Evolutionary conservation across 805 yeast genomes (phyloP).

Genomic region (Metschnikowia shivogae): DNA sequence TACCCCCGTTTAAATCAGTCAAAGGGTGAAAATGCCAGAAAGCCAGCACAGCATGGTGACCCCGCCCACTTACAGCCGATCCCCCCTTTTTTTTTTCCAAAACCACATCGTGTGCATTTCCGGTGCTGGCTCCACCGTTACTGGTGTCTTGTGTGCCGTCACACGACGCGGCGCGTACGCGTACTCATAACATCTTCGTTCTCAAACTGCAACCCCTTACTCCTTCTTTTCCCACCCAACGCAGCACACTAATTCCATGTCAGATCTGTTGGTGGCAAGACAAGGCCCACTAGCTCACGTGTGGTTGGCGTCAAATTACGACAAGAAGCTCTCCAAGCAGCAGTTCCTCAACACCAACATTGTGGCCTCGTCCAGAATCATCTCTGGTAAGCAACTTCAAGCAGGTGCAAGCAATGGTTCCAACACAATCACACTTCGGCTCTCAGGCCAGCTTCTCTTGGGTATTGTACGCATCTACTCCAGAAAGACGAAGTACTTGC

Average conservation of each 20-base stretch:
- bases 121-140: too few relatives aligned
- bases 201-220: not conserved
- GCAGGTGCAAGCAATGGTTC: conserved; percentile 10
- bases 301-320: conserved; percentile 91
- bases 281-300: conserved; percentile 86
- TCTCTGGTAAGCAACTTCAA: conserved; percentile 59
- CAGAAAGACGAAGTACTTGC: conserved; percentile 73
- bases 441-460: conserved; percentile 79
- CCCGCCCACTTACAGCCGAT: too few relatives aligned
- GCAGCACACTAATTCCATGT: conserved; percentile 6
- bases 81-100: too few relatives aligned
- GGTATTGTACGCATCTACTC: conserved; percentile 88
- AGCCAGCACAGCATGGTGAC: too few relatives aligned
- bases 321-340: conserved; percentile 66
- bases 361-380: conserved; percentile 41
- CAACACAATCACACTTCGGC: conserved; percentile 66
- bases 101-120: too few relatives aligned
- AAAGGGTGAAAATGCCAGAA: too few relatives aligned
- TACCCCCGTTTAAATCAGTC: too few relatives aligned
- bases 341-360: conserved; percentile 73
- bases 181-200: conserved; percentile 2
- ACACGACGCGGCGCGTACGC: conserved; percentile 5
- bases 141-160: not conserved
- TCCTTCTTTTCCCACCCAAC: not conserved
- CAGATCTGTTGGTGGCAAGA: conserved; percentile 40